phyloP scores from a whole-genome alignment of 2,329 filamentous ascomycete genomes.

The Diplocarpon rosae region DNA sequence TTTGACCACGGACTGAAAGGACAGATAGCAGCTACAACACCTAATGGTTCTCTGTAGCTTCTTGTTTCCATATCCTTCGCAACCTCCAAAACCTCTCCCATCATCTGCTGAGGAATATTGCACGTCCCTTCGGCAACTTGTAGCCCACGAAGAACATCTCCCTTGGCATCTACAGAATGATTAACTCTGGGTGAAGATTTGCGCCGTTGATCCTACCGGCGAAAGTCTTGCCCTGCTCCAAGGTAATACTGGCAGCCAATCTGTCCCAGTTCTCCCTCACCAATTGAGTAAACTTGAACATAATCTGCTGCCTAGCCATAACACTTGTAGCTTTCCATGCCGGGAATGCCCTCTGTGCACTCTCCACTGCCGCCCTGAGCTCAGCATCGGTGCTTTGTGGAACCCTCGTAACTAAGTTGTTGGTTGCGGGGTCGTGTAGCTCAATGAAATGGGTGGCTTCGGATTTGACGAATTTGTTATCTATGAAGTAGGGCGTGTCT shows the following conservation, averaged over 20 bases:
- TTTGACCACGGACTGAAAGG: constrained; percentile 57
- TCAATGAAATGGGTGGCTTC: constrained; percentile 64
- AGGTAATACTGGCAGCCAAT: constrained; percentile 71
- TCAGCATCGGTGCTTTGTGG: constrained; percentile 72
- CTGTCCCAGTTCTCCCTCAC: constrained; percentile 80
- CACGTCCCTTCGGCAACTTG: constrained; percentile 80
- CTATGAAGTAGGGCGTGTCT: constrained; percentile 70
- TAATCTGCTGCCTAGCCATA: constrained; percentile 67
- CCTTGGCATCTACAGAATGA: constrained; percentile 49
- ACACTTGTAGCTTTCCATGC: constrained; percentile 63
- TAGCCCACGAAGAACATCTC: constrained; percentile 70
- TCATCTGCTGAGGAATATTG: constrained; percentile 69
- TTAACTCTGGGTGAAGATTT: constrained; percentile 1
- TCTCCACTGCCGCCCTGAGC: constrained; percentile 63
- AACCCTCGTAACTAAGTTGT: constrained; percentile 73
- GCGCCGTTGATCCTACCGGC: constrained; percentile 31
- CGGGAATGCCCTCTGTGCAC: constrained; percentile 65
- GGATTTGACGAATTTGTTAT: constrained; percentile 67
- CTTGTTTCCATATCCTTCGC: constrained; percentile 85
- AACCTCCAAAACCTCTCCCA: constrained; percentile 75
- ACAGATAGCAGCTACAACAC: constrained; percentile 74
- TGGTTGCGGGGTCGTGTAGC: constrained; percentile 72
- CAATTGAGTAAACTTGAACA: constrained; percentile 74
- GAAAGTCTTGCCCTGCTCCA: constrained; percentile 84
- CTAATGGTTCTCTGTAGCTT: constrained; percentile 70